These are phyloP conservation scores for Fulvia fulva DNA, from an alignment of 2,329 filamentous ascomycete species.

Conservation along the genomic window DNA sequence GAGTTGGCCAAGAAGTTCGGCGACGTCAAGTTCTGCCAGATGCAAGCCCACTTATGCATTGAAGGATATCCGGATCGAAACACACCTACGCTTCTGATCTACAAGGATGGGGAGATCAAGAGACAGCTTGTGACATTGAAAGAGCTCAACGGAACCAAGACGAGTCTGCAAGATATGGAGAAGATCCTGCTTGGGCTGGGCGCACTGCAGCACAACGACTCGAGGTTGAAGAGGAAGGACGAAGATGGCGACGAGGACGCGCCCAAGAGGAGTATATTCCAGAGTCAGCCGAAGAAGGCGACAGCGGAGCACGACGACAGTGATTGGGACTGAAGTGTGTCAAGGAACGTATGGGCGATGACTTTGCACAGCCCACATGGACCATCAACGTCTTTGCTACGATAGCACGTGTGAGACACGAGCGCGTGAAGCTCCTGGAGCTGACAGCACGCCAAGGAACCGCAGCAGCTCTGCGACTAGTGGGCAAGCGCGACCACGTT, in stretches of 20 bases:
- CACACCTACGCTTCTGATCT: constrained; percentile 88
- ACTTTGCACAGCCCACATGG: too few species aligned
- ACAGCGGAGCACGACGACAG: constrained; percentile 36
- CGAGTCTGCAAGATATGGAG: constrained; percentile 67
- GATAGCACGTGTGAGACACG: too few species aligned
- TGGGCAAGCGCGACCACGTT: not conserved
- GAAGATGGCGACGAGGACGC: constrained; percentile 48
- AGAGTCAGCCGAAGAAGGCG: constrained; percentile 30
- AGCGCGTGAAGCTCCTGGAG: not conserved
- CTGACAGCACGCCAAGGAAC: not conserved
- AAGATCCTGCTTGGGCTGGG: constrained; percentile 76
- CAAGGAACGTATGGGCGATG: not conserved
- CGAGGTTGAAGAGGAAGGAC: constrained; percentile 64
- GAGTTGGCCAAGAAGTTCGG: constrained; percentile 80
- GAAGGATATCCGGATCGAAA: constrained; percentile 95
- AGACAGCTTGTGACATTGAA: constrained; percentile 87
- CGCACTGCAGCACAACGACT: constrained; percentile 72
- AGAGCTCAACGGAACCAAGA: constrained; percentile 69
- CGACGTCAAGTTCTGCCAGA: constrained; percentile 97
- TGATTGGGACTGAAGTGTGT: constrained; percentile 53
- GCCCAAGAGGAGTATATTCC: constrained; percentile 18
- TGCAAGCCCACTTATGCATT: constrained; percentile 85
- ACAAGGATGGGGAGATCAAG: constrained; percentile 87
- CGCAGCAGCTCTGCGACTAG: not conserved
- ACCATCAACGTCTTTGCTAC: too few species aligned